phyloP scores from a whole-genome alignment of 305 asterid genomes.

The Petunia hybrid region DNA sequence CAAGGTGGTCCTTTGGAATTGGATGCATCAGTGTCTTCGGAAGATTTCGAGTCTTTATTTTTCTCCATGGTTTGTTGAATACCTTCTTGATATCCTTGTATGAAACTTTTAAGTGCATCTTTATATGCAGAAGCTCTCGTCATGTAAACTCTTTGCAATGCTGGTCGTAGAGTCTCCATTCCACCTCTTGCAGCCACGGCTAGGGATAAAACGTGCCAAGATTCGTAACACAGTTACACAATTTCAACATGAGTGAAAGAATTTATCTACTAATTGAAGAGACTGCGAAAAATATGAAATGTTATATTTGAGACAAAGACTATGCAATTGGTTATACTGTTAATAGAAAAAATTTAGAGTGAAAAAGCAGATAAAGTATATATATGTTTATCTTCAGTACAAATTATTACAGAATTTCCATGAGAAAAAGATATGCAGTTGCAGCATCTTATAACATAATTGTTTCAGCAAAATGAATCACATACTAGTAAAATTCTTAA shows the following conservation, averaged over 20 bases:
- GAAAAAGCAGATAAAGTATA: not conserved
- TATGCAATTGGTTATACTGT: not conserved
- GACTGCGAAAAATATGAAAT: not conserved
- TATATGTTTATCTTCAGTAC: not conserved
- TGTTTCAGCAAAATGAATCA: not conserved
- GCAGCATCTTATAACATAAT: not conserved
- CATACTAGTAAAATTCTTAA: not conserved
- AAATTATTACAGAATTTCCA: not conserved
- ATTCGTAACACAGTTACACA: constrained; percentile 30
- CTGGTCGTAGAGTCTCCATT: constrained; percentile 86
- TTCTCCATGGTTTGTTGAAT: constrained; percentile 81
- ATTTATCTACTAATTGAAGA: not conserved
- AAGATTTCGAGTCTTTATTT: constrained; percentile 54
- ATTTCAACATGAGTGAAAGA: not conserved
- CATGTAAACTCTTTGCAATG: constrained; percentile 94
- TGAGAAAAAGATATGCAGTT: not conserved
- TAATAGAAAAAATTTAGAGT: not conserved
- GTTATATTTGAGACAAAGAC: not conserved
- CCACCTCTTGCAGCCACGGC: constrained; percentile 98
- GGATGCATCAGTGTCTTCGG: constrained; percentile 41
- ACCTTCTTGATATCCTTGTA: constrained; percentile 94
- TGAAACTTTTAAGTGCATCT: constrained; percentile 87
- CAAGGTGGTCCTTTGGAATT: constrained; percentile 48
- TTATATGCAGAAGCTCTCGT: constrained; percentile 89
- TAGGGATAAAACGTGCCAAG: constrained; percentile 29